Conservation (phyloP, 1,284 basidiomycete species). For the Hypsizygus ulmarius region DNA sequence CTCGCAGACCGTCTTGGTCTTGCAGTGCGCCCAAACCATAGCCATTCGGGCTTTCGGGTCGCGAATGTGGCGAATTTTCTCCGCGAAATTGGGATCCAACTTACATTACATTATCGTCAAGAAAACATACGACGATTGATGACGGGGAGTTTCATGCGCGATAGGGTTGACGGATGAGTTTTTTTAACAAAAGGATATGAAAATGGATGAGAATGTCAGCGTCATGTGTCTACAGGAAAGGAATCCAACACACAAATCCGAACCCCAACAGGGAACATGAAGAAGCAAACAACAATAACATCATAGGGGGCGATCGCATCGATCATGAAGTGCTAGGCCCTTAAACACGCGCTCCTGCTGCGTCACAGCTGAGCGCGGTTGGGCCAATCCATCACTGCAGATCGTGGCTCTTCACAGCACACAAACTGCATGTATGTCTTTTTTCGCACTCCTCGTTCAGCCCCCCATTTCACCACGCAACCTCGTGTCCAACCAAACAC, state of each 20-base stretch:
- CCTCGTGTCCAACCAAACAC: constrained; percentile 76
- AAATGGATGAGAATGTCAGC: constrained; percentile 57
- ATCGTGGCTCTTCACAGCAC: constrained; percentile 28
- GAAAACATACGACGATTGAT: constrained; percentile 13
- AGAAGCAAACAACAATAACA: constrained; percentile 37
- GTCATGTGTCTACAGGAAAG: constrained; percentile 40
- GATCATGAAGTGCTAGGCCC: constrained; percentile 56
- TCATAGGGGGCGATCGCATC: constrained; percentile 52
- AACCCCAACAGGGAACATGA: constrained; percentile 20
- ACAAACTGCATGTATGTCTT: constrained; percentile 37
- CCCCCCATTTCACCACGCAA: constrained; percentile 90
- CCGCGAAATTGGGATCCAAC: constrained; percentile 81
- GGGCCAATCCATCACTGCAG: constrained; percentile 41
- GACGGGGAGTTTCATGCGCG: constrained; percentile 21
- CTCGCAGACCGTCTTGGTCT: constrained; percentile 84
- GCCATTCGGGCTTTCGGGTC: constrained; percentile 89
- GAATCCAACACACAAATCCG: constrained; percentile 26
- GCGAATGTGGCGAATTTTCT: constrained; percentile 82
- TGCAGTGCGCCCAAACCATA: constrained; percentile 82
- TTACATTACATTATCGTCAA: constrained; percentile 50
- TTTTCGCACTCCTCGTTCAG: constrained; percentile 88
- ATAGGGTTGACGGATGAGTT: constrained; percentile 24
- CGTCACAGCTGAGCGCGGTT: constrained; percentile 57
- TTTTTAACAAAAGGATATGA: constrained; percentile 38
- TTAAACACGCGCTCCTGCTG: constrained; percentile 51